Conservation (phyloP, 2,329 filamentous ascomycete genomes). For the Huntiella decipiens region DNA sequence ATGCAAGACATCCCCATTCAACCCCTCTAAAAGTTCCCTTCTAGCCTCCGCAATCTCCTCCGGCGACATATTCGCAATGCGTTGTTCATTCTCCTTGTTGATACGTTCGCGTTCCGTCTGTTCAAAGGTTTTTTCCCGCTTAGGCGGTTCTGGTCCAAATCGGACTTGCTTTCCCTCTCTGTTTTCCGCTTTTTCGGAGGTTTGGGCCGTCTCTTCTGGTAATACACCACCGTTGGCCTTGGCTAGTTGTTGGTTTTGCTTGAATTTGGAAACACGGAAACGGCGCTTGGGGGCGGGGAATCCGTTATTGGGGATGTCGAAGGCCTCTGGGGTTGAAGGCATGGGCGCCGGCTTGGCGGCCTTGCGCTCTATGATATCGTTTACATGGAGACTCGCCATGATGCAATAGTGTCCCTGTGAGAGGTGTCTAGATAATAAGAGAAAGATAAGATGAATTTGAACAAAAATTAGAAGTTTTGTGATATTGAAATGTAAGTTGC, state of each 20-base stretch:
- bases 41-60: slow-evolving; percentile 67
- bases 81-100: slow-evolving; percentile 60
- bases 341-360: slow-evolving; percentile 23
- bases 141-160: slow-evolving; percentile 11
- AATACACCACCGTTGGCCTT: slow-evolving; percentile 4
- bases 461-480: no score
- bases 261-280: slow-evolving; percentile 56
- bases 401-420: background rate
- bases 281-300: slow-evolving; percentile 84
- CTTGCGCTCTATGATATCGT: slow-evolving; percentile 64
- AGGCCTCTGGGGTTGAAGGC: slow-evolving; percentile 43
- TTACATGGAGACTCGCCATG: slow-evolving; percentile 33
- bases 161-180: slow-evolving; percentile 9
- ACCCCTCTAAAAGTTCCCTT: slow-evolving; percentile 56
- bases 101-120: slow-evolving; percentile 51
- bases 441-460: background rate
- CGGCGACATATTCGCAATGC: slow-evolving; percentile 58
- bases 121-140: slow-evolving; percentile 14
- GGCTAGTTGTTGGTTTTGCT: slow-evolving; percentile 36
- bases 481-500: no score
- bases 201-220: slow-evolving; percentile 1
- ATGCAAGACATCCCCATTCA: slow-evolving; percentile 60
- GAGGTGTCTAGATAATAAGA: background rate
- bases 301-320: slow-evolving; percentile 36
- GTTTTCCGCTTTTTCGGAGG: background rate